Base-by-base conservation (phyloP, 192 early-diverging fungal genomes). In the Backusella macrospora region DNA sequence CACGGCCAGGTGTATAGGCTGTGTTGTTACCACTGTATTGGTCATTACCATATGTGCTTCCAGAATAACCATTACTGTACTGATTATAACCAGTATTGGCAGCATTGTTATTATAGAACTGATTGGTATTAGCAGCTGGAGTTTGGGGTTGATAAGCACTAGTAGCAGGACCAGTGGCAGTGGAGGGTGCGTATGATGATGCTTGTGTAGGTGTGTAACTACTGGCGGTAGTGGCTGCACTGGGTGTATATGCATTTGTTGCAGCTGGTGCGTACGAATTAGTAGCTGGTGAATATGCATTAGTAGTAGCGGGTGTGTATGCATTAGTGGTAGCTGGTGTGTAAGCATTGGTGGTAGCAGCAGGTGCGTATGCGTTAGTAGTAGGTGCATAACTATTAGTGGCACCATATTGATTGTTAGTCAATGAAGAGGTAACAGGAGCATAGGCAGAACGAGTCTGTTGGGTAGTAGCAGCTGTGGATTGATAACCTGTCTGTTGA, bases 331-430 rank as follows among this genome's bases (percentile, higher is more conserved):
- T 13, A 10, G 73, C 38, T 26, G 73, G 40, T 55, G 75, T 23
- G 71, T 77, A 73, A 46, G 65, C 18, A 21, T 44, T 8, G 42
- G 68, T 48, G n/a, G 73, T 65, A 72, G 78, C 45, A 72, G 78
- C 68, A 75, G 79, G 18, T 68, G 78, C 39, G 18, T 71, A 52
- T 15, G 52, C 23, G 23, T 66, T 66, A 18, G 46, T 10, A 62
- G 26, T 23, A 9, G 48, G 45, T 29, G 43, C 45, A 12, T 74
- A 72, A 46, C 73, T 75, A 42, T 70, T 76, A 21, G 75, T 18
- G 0, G 80, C 62, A n/a, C 63, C 73, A 3, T 69, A 70, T 14
- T 81, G 79, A 34, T 78, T 81, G 63, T 87, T 86, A 8, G 84
- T 12, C 37, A 49, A 13, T 46, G 42, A 9, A 69, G 23, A 69